Evolutionary conservation across 495 filamentous ascomycete species (phyloP), one percentile per base, ranked within the genome.

Genomic region (Filosporella fistucella): DNA sequence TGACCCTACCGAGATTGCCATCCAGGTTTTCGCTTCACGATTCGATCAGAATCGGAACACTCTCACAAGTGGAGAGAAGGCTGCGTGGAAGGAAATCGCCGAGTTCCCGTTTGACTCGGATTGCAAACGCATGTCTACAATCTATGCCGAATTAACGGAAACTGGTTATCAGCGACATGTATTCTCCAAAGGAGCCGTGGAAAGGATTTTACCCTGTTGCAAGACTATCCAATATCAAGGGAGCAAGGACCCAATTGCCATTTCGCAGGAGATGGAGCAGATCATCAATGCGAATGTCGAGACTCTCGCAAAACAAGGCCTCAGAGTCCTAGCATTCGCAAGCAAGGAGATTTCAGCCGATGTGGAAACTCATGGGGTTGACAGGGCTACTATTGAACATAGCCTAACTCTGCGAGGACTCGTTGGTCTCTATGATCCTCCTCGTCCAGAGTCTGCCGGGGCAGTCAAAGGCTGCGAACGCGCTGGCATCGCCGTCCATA

Each of bases 401-500:
- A n/a, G n/a, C 3, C 35, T 38, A 7, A 38, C 5, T 7, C 76
- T 88, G 50, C 53, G 89, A 22, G 84, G 82, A 6, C 63, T 89
- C 33, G 76, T 88, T 28, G 86, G 86, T 55, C 88, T 91, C 34
- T 84, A 87, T 52, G 86, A 91, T 59, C 84, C 86, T n/a, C 70
- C 89, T 21, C 74, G 86, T 41, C 65, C 67, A 7, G 89, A 88
- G 51, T 89, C 93, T 13, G 67, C 74, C 10, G 82, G 90, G 23
- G 84, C 89, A 4, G 88, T 95, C n/a, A 63, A 69, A 18, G 72
- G 79, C 41, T 89, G 85, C 42, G 81, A 88, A 53, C 67, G 75
- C 18, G 89, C 89, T 28, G 89, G 89, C 54, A 86, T 95, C 35
- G 82, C 80, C 54, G 88, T 93, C 12, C 81, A 86, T 28, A 95